Conservation (phyloP, 2,329 filamentous ascomycete genomes). For the Shiraia sp. region DNA sequence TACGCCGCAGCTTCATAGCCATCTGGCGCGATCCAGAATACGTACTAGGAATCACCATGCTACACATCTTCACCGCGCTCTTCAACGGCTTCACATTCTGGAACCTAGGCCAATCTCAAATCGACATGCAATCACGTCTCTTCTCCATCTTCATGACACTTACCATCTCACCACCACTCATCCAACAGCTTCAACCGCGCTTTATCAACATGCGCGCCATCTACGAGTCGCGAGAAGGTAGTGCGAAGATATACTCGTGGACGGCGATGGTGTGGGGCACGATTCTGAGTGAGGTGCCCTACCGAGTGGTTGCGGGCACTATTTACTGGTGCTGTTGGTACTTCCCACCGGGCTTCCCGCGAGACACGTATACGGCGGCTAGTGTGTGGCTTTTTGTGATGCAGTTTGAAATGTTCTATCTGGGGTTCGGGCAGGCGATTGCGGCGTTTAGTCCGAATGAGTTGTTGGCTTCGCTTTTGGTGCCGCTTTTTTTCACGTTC, state of each 20-base stretch:
- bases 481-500: conserved; percentile 71
- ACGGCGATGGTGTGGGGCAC: conserved; percentile 68
- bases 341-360: conserved; percentile 58
- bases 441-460: conserved; percentile 69
- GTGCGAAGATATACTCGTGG: conserved; percentile 82
- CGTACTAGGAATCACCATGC: conserved; percentile 53
- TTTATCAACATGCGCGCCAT: conserved; percentile 69
- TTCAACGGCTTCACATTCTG: conserved; percentile 57
- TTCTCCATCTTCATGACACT: conserved; percentile 79
- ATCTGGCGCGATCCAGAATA: conserved; percentile 71
- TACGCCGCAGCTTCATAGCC: conserved; percentile 57
- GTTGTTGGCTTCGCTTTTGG: conserved; percentile 66
- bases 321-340: conserved; percentile 63
- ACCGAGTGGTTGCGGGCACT: conserved; percentile 66
- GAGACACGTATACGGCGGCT: conserved; percentile 61
- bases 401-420: conserved; percentile 68
- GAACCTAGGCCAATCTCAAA: conserved; percentile 47
- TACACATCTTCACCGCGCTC: conserved; percentile 57
- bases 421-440: conserved; percentile 69
- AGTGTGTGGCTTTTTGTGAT: conserved; percentile 68
- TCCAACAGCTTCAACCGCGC: conserved; percentile 76
- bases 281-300: conserved; percentile 72
- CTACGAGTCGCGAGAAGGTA: conserved; percentile 73
- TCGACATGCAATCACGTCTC: conserved; percentile 61
- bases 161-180: conserved; percentile 72